phyloP scores from a whole-genome alignment of 2,329 filamentous ascomycete genomes.

The Aspergillus caelatus region DNA sequence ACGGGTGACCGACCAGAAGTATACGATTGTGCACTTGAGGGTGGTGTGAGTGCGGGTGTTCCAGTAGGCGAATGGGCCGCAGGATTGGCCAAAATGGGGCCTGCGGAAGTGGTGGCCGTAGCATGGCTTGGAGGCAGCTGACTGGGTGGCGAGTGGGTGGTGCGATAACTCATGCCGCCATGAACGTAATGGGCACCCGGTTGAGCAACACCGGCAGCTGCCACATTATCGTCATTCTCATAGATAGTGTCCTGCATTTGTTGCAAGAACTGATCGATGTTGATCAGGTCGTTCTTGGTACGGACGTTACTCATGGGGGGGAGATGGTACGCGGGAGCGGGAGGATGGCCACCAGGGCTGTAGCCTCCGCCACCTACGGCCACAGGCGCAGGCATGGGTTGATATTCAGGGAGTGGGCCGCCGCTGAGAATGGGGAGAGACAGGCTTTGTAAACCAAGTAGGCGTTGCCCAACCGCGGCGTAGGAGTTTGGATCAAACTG shows the following conservation, averaged over 20 bases:
- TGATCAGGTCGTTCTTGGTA: constrained; percentile 90
- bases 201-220: constrained; percentile 75
- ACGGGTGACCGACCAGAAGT: constrained; percentile 64
- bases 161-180: constrained; percentile 54
- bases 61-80: constrained; percentile 52
- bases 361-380: constrained; percentile 60
- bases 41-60: constrained; percentile 65
- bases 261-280: constrained; percentile 92
- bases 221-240: constrained; percentile 82
- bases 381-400: constrained; percentile 55
- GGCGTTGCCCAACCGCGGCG: constrained; percentile 83
- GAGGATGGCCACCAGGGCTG: constrained; percentile 60
- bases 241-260: constrained; percentile 97
- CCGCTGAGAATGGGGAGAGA: constrained; percentile 64
- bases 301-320: constrained; percentile 84
- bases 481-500: constrained; percentile 90
- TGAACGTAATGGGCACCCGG: constrained; percentile 69
- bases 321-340: constrained; percentile 80
- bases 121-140: constrained; percentile 47
- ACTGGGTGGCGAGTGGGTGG: constrained; percentile 59
- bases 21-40: constrained; percentile 65
- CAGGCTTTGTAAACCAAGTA: constrained; percentile 77
- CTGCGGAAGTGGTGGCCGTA: constrained; percentile 39
- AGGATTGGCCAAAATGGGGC: constrained; percentile 42
- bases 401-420: constrained; percentile 56